Percentiles rank a stretch among this genome's conserved stretches.
phyloP scores from a whole-genome alignment of 2,329 filamentous ascomycete genomes.

The Colletotrichum eleusines region DNA sequence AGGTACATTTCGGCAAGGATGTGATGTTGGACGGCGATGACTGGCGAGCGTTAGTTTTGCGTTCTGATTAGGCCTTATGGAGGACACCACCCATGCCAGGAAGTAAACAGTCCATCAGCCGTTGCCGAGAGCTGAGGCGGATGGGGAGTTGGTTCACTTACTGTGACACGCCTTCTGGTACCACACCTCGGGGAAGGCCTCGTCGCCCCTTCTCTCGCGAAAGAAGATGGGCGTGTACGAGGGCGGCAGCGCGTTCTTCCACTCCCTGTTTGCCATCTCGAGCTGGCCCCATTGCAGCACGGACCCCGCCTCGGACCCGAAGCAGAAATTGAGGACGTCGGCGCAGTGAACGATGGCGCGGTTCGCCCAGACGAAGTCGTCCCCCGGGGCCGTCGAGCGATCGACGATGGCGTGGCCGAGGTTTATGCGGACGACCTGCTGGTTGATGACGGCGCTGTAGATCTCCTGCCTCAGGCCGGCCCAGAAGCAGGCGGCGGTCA shows the following conservation, averaged over 20 bases:
- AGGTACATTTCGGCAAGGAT: slow-evolving; percentile 70
- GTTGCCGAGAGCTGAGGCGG: background rate
- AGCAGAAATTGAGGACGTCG: slow-evolving; percentile 74
- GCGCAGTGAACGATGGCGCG: slow-evolving; percentile 73
- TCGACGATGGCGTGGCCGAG: slow-evolving; percentile 63
- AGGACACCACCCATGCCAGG: slow-evolving; percentile 59
- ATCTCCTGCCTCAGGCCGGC: slow-evolving; percentile 71
- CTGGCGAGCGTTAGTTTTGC: slow-evolving; percentile 50
- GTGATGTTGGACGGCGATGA: slow-evolving; percentile 71
- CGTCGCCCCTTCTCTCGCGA: slow-evolving; percentile 45
- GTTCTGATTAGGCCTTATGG: slow-evolving; percentile 44
- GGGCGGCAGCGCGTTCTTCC: slow-evolving; percentile 40
- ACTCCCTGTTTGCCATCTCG: slow-evolving; percentile 42
- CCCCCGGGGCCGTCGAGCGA: slow-evolving; percentile 58
- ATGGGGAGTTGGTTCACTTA: slow-evolving; percentile 9
- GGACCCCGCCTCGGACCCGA: slow-evolving; percentile 54
- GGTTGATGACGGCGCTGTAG: slow-evolving; percentile 66
- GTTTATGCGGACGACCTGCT: slow-evolving; percentile 61
- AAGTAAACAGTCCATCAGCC: background rate
- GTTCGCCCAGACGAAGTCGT: slow-evolving; percentile 71
- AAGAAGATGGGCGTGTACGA: slow-evolving; percentile 43
- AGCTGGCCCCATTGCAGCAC: slow-evolving; percentile 40
- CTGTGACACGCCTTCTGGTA: slow-evolving; percentile 42
- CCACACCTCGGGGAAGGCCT: slow-evolving; percentile 51
- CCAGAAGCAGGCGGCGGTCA: slow-evolving; percentile 69